These are phyloP conservation scores for Trichaptum fuscoviolaceum DNA, from an alignment of 768 basidiomycete genomes.

Conservation along the genomic window DNA sequence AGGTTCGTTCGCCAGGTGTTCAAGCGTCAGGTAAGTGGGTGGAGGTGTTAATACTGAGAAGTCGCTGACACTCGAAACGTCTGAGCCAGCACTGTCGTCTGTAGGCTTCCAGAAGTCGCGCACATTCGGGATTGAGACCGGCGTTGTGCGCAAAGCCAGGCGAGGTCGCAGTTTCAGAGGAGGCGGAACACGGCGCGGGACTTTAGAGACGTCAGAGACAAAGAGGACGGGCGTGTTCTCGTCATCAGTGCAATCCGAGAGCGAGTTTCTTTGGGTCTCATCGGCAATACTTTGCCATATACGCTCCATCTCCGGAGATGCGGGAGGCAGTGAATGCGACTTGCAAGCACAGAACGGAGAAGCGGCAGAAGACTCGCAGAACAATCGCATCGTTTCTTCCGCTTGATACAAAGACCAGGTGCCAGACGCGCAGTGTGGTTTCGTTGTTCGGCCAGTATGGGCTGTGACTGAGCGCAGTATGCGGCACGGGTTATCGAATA, in stretches of 20 bases:
- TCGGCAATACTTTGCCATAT: neutral
- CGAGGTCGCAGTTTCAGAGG: neutral
- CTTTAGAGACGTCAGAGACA: neutral
- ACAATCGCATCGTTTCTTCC: neutral
- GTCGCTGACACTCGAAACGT: neutral
- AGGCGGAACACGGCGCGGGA: neutral
- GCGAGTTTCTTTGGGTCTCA: neutral
- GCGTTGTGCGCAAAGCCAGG: neutral
- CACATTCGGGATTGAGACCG: no score
- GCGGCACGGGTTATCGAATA: neutral
- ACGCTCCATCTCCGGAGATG: neutral
- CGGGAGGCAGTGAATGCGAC: neutral
- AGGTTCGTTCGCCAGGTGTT: neutral
- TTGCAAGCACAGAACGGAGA: neutral
- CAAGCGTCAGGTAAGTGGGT: neutral
- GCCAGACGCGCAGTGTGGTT: no score
- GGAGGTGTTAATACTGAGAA: neutral
- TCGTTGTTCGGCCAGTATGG: no score
- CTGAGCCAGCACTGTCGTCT: neutral
- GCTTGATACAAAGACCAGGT: no score
- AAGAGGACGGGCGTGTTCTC: neutral
- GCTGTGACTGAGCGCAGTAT: neutral
- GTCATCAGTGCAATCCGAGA: neutral
- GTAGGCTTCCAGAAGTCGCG: no score
- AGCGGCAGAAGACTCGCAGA: neutral